These are phyloP conservation scores for Fusarium sp. DNA, from an alignment of 2,329 filamentous ascomycete species.

Conservation along the genomic window DNA sequence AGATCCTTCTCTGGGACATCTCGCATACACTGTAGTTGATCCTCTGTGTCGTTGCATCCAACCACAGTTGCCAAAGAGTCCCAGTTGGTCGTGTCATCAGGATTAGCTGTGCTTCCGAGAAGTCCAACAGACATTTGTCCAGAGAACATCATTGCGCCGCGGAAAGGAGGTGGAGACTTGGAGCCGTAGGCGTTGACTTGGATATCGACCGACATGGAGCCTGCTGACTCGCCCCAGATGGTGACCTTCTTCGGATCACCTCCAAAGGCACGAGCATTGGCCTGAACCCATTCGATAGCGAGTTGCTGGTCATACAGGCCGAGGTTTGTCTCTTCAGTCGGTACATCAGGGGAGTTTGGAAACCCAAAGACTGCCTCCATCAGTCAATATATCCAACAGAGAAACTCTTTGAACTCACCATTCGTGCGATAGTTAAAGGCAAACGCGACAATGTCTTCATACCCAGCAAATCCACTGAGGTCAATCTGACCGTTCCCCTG, in stretches of 20 bases:
- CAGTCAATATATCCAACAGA: not conserved
- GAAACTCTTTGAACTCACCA: not conserved
- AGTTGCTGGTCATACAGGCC: slow-evolving; percentile 43
- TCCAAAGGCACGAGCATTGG: slow-evolving; percentile 42
- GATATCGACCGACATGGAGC: slow-evolving; percentile 46
- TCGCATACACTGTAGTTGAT: slow-evolving; percentile 37
- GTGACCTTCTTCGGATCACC: slow-evolving; percentile 40
- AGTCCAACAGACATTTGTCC: slow-evolving; percentile 43
- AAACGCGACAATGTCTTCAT: slow-evolving; percentile 43
- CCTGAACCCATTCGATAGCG: slow-evolving; percentile 42
- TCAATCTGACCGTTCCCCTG: slow-evolving; percentile 36
- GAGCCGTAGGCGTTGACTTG: slow-evolving; percentile 37
- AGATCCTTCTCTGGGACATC: slow-evolving; percentile 23
- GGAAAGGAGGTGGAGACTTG: slow-evolving; percentile 31
- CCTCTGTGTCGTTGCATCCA: slow-evolving; percentile 23
- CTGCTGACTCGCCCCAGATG: slow-evolving; percentile 45
- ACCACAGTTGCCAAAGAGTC: slow-evolving; percentile 15
- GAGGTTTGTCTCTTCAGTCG: slow-evolving; percentile 47
- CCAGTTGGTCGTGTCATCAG: slow-evolving; percentile 22
- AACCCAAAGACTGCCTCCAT: slow-evolving; percentile 52
- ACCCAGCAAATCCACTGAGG: slow-evolving; percentile 39
- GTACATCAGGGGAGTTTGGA: slow-evolving; percentile 53
- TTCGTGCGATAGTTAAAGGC: slow-evolving; percentile 43
- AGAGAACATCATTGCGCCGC: slow-evolving; percentile 42
- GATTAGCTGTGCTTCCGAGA: slow-evolving; percentile 9